Conservation (phyloP, 2,329 filamentous ascomycete species). For the Talaromyces amestolkiae region DNA sequence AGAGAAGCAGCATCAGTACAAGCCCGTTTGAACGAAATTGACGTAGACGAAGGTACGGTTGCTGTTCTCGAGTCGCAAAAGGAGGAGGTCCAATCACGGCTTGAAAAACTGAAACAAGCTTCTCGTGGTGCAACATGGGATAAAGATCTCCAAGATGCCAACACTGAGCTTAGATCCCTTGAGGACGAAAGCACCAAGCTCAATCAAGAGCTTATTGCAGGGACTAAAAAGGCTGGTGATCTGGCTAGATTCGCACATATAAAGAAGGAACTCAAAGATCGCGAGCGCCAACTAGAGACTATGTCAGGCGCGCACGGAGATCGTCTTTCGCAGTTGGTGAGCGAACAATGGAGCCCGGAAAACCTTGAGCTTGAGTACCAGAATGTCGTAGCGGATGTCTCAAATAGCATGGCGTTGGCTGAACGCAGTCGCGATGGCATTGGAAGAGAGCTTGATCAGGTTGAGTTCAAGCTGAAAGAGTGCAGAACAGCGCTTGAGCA, state of each 20-base stretch:
- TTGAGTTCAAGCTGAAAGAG: constrained; percentile 69
- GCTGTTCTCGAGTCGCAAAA: constrained; percentile 72
- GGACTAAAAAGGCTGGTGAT: constrained; percentile 75
- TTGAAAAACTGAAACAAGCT: constrained; percentile 62
- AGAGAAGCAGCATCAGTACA: constrained; percentile 66
- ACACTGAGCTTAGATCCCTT: constrained; percentile 63
- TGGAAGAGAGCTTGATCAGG: constrained; percentile 70
- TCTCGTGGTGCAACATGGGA: constrained; percentile 68
- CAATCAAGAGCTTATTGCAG: constrained; percentile 77
- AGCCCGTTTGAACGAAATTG: constrained; percentile 66
- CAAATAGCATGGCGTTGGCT: constrained; percentile 59
- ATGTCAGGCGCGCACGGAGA: constrained; percentile 71
- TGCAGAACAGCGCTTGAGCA: constrained; percentile 63
- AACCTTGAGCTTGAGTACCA: constrained; percentile 72
- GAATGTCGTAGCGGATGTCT: constrained; percentile 57
- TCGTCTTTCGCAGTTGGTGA: constrained; percentile 65
- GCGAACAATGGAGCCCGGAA: constrained; percentile 64
- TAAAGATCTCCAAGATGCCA: constrained; percentile 63
- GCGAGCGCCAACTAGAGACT: constrained; percentile 71
- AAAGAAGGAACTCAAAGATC: constrained; percentile 74
- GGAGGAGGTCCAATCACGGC: constrained; percentile 63
- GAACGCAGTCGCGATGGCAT: constrained; percentile 69
- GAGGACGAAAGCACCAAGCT: constrained; percentile 72
- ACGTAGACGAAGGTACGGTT: constrained; percentile 81
- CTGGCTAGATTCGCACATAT: constrained; percentile 79